These are phyloP conservation scores for Pleurotus sapidus DNA, from an alignment of 768 basidiomycete genomes.

Conservation along the genomic window DNA sequence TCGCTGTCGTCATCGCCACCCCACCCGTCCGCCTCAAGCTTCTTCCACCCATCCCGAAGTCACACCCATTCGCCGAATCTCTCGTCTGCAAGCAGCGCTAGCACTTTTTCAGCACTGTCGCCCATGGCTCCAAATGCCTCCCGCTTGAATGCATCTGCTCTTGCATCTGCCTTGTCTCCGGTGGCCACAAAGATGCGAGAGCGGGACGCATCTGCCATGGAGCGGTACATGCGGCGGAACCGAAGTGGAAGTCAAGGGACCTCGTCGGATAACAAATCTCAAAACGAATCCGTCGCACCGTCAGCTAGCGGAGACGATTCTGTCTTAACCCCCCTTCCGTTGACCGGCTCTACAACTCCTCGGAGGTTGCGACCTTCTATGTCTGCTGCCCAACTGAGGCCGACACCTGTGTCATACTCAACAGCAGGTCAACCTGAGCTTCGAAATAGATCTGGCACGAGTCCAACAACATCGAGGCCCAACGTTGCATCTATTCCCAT, in stretches of 20 bases:
- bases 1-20: slow-evolving; percentile 64
- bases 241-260: slow-evolving; percentile 79
- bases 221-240: slow-evolving; percentile 79
- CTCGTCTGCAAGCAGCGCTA: slow-evolving; percentile 26
- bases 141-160: slow-evolving; percentile 30
- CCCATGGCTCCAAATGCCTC: slow-evolving; percentile 31
- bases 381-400: slow-evolving; percentile 76
- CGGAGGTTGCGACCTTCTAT: slow-evolving; percentile 68
- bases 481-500: slow-evolving; percentile 38
- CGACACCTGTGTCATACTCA: slow-evolving; percentile 34
- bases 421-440: slow-evolving; percentile 38
- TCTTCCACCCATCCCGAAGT: slow-evolving; percentile 28
- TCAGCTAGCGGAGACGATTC: background rate
- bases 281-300: slow-evolving; percentile 39
- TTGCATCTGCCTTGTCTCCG: slow-evolving; percentile 61
- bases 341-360: slow-evolving; percentile 55
- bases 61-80: slow-evolving; percentile 26
- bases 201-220: slow-evolving; percentile 84
- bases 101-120: slow-evolving; percentile 21
- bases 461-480: slow-evolving; percentile 47
- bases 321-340: slow-evolving; percentile 26
- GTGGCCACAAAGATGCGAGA: slow-evolving; percentile 80
- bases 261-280: slow-evolving; percentile 67
- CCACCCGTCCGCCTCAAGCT: slow-evolving; percentile 45
- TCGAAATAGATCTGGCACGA: slow-evolving; percentile 67